Evolutionary conservation across 176 grass and related monocot species (phyloP).

Genomic region (Oropetium thomaeum): DNA sequence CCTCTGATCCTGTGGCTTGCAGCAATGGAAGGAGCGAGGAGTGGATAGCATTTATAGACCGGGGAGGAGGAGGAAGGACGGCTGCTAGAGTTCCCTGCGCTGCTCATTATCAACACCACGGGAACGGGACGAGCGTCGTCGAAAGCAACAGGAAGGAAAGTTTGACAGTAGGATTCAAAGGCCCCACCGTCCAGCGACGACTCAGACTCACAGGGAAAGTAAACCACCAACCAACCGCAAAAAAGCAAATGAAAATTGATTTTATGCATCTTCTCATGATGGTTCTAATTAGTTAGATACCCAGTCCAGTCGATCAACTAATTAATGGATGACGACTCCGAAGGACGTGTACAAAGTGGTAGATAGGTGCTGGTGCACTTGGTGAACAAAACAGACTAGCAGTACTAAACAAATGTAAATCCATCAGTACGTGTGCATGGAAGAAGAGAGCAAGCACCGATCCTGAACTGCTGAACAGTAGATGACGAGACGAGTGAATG

Average conservation of each 20-base stretch:
- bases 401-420: neutral
- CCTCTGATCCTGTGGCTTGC: neutral
- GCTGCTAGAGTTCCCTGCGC: too few species aligned
- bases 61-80: neutral
- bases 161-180: neutral
- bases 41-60: slow-evolving; percentile 24
- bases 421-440: neutral
- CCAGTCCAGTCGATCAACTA: neutral
- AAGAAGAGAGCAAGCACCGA: too few species aligned
- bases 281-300: neutral
- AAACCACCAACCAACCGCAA: neutral
- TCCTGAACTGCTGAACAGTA: neutral
- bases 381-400: too few species aligned
- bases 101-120: too few species aligned
- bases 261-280: too few species aligned
- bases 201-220: too few species aligned
- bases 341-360: neutral
- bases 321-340: neutral
- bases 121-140: too few species aligned
- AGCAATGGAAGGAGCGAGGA: slow-evolving; percentile 1
- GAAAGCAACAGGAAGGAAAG: neutral
- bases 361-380: neutral
- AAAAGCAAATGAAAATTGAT: neutral
- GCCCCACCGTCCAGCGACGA: neutral
- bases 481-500: too few species aligned